A percentile compares a stretch with the other conserved stretches of the same genome.
Conservation (phyloP, 176 grass and related monocot species). For the Cymbopogon citratus region DNA sequence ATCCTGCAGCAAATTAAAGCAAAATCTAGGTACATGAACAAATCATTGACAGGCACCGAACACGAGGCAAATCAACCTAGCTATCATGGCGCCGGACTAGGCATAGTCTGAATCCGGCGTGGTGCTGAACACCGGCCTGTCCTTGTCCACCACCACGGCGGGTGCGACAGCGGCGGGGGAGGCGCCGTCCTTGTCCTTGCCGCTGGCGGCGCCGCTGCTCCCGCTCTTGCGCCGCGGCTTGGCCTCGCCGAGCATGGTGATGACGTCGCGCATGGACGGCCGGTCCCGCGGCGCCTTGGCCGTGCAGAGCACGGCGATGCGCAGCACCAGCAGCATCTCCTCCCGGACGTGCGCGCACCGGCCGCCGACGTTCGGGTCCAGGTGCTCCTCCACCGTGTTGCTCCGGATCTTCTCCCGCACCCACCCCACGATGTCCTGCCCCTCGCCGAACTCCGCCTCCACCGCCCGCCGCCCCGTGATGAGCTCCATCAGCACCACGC, state of each 20-base stretch:
- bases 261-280: constrained; percentile 82
- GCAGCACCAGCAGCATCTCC: constrained; percentile 91
- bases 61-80: neutral
- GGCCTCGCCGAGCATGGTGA: constrained; percentile 92
- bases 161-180: neutral
- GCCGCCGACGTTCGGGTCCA: constrained; percentile 59
- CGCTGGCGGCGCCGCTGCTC: neutral
- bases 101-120: constrained; percentile 47
- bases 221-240: constrained; percentile 85
- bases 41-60: neutral
- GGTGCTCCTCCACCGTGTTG: constrained; percentile 54
- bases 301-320: constrained; percentile 93
- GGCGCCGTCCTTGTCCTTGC: neutral
- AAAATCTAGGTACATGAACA: constrained; percentile 29
- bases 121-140: constrained; percentile 83
- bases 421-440: constrained; percentile 83
- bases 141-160: constrained; percentile 49
- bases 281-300: constrained; percentile 68
- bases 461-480: constrained; percentile 64
- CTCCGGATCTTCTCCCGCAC: constrained; percentile 58
- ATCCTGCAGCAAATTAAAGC: constrained; percentile 16
- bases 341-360: constrained; percentile 72
- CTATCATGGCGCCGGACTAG: neutral
- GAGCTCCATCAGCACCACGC: constrained; percentile 94
- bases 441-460: constrained; percentile 74